Conservation (phyloP, 768 basidiomycete species). For the Boletus vinaceobasis region DNA sequence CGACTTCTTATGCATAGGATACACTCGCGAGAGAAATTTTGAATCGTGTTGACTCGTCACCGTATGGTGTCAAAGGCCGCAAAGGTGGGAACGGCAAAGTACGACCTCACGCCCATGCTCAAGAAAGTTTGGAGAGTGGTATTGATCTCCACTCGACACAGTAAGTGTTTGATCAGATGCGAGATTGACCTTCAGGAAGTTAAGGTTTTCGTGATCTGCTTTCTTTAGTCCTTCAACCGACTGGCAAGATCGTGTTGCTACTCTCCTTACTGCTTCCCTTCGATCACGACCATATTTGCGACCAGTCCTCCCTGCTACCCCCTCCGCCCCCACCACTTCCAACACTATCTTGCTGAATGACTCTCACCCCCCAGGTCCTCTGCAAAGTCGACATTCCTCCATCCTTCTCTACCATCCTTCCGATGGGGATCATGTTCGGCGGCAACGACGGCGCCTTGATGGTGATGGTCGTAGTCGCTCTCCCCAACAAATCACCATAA, state of each 20-base stretch:
- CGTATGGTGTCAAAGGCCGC: constrained; percentile 74
- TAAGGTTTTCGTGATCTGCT: constrained; percentile 6
- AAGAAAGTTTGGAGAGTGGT: constrained; percentile 13
- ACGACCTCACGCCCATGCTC: constrained; percentile 19
- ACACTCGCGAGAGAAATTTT: constrained; percentile 78
- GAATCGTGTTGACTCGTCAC: constrained; percentile 73
- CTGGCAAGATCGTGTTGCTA: constrained; percentile 71
- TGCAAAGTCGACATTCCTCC: constrained; percentile 8
- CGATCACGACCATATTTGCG: constrained; percentile 6
- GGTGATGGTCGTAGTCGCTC: constrained; percentile 10
- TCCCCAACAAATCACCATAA: constrained; percentile 1
- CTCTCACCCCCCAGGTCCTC: constrained; percentile 4
- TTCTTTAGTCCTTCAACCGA: constrained; percentile 66
- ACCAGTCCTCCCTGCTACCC: background rate
- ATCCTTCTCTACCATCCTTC: constrained; percentile 9
- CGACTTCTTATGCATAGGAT: constrained; percentile 46
- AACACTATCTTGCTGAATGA: constrained; percentile 13
- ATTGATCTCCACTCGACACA: constrained; percentile 58
- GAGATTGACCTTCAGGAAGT: background rate
- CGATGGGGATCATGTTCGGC: constrained; percentile 35
- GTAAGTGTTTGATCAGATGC: constrained; percentile 37
- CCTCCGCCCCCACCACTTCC: background rate
- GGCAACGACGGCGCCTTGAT: constrained; percentile 49
- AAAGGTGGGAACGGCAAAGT: constrained; percentile 39
- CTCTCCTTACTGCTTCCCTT: constrained; percentile 21